phyloP scores from a whole-genome alignment of 1,284 basidiomycete species.

The Austroboletus novae-zelandiae region DNA sequence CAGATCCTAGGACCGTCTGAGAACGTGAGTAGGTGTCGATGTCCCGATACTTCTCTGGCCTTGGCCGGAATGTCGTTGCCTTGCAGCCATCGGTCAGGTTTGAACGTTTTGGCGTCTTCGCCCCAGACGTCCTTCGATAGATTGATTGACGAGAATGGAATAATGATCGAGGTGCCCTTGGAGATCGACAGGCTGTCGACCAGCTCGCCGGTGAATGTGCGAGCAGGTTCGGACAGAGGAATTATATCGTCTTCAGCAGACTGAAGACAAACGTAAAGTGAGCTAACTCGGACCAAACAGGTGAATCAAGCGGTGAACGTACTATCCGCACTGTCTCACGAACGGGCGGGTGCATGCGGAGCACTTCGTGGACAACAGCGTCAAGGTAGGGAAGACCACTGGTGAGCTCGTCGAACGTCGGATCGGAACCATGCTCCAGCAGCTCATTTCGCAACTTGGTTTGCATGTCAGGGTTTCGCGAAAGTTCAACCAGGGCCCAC shows the following conservation, averaged over 20 bases:
- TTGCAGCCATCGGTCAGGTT: conserved; percentile 38
- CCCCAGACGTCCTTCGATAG: conserved; percentile 47
- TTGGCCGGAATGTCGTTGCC: conserved; percentile 16
- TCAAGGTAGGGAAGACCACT: conserved; percentile 21
- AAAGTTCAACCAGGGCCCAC: conserved; percentile 28
- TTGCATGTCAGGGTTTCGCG: conserved; percentile 29
- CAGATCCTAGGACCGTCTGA: conserved; percentile 41
- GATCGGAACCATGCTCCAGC: conserved; percentile 22
- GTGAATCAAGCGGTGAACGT: conserved; percentile 18
- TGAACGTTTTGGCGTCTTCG: conserved; percentile 35
- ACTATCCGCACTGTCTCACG: conserved; percentile 42
- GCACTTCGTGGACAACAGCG: conserved; percentile 22
- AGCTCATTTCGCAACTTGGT: conserved; percentile 40
- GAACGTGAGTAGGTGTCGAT: conserved; percentile 41
- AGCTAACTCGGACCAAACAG: neutral
- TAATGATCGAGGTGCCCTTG: conserved; percentile 42
- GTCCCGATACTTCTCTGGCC: conserved; percentile 39
- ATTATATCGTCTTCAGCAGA: conserved; percentile 51
- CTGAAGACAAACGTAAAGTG: conserved; percentile 2
- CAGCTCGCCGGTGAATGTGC: conserved; percentile 34
- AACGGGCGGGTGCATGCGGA: conserved; percentile 9
- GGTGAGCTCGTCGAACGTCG: conserved; percentile 19
- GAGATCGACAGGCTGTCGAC: conserved; percentile 40
- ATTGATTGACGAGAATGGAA: conserved; percentile 46
- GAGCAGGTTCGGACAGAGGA: conserved; percentile 35